Evolutionary conservation across 345 rosid genomes (phyloP), one percentile per base, ranked within the genome.

Genomic region (Eucalyptus sideroxylon): DNA sequence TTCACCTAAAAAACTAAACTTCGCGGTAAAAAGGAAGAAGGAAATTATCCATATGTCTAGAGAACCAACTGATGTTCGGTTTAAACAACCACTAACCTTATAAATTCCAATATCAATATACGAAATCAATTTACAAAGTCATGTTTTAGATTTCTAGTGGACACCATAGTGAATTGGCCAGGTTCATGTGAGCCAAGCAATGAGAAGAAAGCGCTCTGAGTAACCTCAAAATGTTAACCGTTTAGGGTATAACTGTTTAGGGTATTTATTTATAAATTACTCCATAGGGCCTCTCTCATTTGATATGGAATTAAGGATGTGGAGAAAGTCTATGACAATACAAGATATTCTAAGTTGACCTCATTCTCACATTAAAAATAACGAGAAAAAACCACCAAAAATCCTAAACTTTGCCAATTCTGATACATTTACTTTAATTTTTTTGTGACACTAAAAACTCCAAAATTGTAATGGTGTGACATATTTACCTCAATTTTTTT

Each of bases 321-420:
- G 24, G 9, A 2, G 3, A 77, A 72, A 72, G 14, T 34, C 24
- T 4, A 11, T 1, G 19, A 34, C 7, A 3, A 19, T 11, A 19
- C 4, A 72, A 11, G 14, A 19, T 72, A 37, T 72, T 37, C 45
- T 11, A 37, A 72, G 5, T 19, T 72, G 23, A 37, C 26, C 7
- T 0, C 0, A 65, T 4, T 65, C 19, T 65, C 37, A 65, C 31
- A 8, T n/a, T 65, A 14, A 53, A 19, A 19, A 53, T 53, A 53
- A 53, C 2, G 59, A 53, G 26, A 53, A 53, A 53, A 53, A 53
- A 8, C 0, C 26, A 53, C 1, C 2, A 53, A 53, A 53, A 53
- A 53, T 0, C 4, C 4, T 53, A 21, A 53, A 53, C 0, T 53
- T 19, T 19, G 26, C 1, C 59, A 53, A 53, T 53, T 53, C 0